phyloP scores from a whole-genome alignment of 2,329 filamentous ascomycete genomes.

The Cercospora citrullina region DNA sequence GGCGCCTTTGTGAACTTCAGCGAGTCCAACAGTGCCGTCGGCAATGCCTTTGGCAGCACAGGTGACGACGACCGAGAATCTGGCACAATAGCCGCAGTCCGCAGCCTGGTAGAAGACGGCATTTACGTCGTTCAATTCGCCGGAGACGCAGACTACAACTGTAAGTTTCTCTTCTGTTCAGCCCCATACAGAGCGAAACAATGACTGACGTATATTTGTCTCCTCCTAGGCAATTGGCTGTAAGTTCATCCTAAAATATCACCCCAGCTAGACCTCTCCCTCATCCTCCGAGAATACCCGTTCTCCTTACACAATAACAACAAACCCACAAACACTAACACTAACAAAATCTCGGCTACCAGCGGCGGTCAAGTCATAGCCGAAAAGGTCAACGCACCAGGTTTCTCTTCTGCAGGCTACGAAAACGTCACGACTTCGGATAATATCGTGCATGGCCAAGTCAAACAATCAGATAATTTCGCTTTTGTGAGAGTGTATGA shows the following conservation, averaged over 20 bases:
- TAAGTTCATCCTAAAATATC: conserved; percentile 5
- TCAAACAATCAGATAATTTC: conserved; percentile 54
- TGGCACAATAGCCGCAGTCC: conserved; percentile 45
- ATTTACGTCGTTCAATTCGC: conserved; percentile 48
- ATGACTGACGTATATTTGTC: not conserved
- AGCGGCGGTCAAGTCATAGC: conserved; percentile 46
- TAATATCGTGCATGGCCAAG: conserved; percentile 54
- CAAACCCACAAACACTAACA: not conserved
- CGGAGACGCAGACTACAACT: conserved; percentile 53
- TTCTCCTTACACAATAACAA: not conserved
- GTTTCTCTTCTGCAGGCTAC: conserved; percentile 50
- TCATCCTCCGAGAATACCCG: not conserved
- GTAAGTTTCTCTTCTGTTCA: conserved; percentile 21
- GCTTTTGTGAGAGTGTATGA: conserved; percentile 55
- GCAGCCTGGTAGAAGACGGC: conserved; percentile 42
- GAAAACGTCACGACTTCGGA: conserved; percentile 45
- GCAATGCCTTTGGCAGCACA: conserved; percentile 48
- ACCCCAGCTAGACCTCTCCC: not conserved
- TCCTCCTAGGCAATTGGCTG: conserved; percentile 43
- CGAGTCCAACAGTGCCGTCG: conserved; percentile 45
- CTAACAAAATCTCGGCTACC: conserved; percentile 34
- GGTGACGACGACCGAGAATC: conserved; percentile 53
- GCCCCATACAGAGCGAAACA: too few relatives aligned
- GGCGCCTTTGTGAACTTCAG: conserved; percentile 63
- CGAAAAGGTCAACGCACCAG: conserved; percentile 43